phyloP scores from a whole-genome alignment of 2,329 filamentous ascomycete species.

The Fusarium proliferatum region DNA sequence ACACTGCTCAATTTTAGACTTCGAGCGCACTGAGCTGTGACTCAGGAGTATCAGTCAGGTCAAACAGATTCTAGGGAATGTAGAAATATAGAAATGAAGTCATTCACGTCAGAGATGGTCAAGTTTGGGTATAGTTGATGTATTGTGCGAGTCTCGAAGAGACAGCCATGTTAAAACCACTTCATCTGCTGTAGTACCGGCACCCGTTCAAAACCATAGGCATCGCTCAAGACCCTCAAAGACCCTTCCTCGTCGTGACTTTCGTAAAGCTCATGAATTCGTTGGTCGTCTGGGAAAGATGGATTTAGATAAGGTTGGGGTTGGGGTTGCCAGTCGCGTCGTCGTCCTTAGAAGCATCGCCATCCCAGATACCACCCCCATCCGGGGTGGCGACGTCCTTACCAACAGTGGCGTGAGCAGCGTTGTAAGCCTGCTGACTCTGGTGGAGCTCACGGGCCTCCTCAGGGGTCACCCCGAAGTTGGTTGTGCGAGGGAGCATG shows the following conservation, averaged over 20 bases:
- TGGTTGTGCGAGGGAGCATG: fast-evolving
- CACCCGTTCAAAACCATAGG: neutral
- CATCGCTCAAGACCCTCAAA: neutral
- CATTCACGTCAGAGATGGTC: conserved; percentile 8
- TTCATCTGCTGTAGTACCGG: neutral
- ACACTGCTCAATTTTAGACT: neutral
- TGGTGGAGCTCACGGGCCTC: fast-evolving
- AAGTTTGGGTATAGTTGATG: conserved; percentile 11
- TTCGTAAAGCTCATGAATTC: neutral
- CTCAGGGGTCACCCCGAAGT: fast-evolving
- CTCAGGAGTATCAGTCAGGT: fast-evolving
- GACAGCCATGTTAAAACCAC: neutral
- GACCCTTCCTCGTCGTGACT: neutral
- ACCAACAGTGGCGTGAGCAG: fast-evolving
- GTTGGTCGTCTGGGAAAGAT: neutral
- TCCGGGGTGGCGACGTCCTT: neutral
- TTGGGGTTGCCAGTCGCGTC: too few species aligned
- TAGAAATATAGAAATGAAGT: neutral
- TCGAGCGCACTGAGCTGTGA: neutral
- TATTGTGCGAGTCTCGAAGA: neutral
- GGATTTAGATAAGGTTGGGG: too few species aligned
- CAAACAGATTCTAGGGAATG: fast-evolving
- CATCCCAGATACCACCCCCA: neutral
- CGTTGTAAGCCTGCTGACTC: fast-evolving
- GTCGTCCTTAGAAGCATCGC: neutral